Base-by-base conservation (phyloP, 2,329 filamentous ascomycete genomes). In the Colletotrichum abscissum region DNA sequence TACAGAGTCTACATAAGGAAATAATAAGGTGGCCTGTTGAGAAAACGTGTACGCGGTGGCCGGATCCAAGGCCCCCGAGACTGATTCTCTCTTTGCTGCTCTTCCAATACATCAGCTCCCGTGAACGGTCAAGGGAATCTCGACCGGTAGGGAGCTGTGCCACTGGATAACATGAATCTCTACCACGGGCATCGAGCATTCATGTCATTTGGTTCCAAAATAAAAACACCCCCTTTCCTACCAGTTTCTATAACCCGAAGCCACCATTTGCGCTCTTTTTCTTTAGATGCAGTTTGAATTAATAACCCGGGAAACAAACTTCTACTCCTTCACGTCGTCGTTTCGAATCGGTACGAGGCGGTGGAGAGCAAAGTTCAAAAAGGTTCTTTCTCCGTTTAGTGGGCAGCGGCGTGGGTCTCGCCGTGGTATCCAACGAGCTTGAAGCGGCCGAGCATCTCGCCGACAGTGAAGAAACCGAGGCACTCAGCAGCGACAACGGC, bases 401-500 rank as follows among this genome's bases (percentile, higher is more conserved):
- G 90, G 83, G 92, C 89, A 76, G 87, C 86, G 78, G 88, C 88
- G 75, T 84, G 84, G 76, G 82, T 81, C 82, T 94, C 91, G 81
- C 94, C 93, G 84, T 90, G 90, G 90, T 99, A 99, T 76, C 97
- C 97, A 79, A 99, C 89, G 78, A 99, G 84, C 93, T 99, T 98
- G 87, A 97, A 91, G 81, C 95, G 91, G 80, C 97, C 97, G 80
- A 99, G 92, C 84, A 99, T 98, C 90, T 98, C 95, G 77, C 97
- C 97, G 68, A 98, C 91, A 75, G 95, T 97, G 90, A 98, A 99
- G 91, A 99, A 99, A 75, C 97, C 97, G 77, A 99, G 86, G 63
- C 95, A 90, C 87, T 99, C 96, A 69, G 95, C 95, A 60, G 89
- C 85, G 75, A 98, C 87, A 73, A 99, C 93, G 78, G 93, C 94